Conservation (phyloP, 257 asterid genomes). For the Coffea canephora region DNA sequence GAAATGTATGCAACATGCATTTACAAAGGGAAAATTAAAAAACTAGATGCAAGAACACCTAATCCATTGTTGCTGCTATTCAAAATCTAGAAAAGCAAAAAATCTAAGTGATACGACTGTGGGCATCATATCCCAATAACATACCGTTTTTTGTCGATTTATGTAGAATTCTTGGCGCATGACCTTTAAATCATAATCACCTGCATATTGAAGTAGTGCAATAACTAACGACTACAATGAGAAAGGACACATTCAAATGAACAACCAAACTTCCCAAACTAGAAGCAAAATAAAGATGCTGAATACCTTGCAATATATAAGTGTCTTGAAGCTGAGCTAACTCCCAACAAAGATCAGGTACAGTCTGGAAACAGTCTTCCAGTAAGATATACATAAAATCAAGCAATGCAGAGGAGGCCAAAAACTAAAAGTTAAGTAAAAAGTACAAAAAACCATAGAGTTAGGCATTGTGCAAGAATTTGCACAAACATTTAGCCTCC, state of each 20-base stretch:
- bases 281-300: conserved; percentile 15
- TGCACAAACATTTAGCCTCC: not conserved
- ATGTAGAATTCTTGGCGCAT: conserved; percentile 98
- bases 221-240: conserved; percentile 12
- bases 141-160: conserved; percentile 82
- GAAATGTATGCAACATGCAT: not conserved
- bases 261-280: not conserved
- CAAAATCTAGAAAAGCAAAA: not conserved
- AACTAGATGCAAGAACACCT: not conserved
- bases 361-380: conserved; percentile 52
- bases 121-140: conserved; percentile 29
- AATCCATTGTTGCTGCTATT: not conserved
- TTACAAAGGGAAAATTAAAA: not conserved
- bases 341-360: conserved; percentile 98
- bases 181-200: conserved; percentile 97
- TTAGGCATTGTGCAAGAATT: not conserved
- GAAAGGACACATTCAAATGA: conserved; percentile 6
- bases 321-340: conserved; percentile 98
- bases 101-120: conserved; percentile 7
- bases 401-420: not conserved
- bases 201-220: conserved; percentile 34
- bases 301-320: conserved; percentile 84
- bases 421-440: not conserved
- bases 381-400: conserved; percentile 23
- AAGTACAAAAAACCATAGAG: not conserved